Conservation (phyloP, 208 protist genomes). For the Acanthamoeba royreba region DNA sequence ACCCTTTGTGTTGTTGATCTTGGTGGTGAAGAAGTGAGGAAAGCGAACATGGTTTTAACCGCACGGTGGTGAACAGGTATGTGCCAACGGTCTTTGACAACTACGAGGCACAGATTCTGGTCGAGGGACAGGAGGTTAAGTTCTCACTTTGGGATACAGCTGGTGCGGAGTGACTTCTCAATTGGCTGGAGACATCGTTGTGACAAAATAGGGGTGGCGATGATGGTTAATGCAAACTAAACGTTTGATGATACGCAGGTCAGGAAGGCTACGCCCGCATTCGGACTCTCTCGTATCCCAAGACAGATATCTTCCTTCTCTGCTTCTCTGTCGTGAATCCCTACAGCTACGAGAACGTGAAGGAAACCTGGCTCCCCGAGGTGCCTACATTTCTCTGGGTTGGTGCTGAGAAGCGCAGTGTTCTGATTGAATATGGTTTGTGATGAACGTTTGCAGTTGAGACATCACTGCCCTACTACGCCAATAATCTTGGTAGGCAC, state of each 20-base stretch:
- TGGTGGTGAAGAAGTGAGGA: background rate
- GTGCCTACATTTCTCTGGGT: background rate
- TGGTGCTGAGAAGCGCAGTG: too few species aligned
- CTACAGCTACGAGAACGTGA: conserved; percentile 79
- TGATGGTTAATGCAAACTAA: too few species aligned
- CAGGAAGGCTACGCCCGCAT: conserved; percentile 94
- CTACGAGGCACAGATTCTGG: conserved; percentile 47
- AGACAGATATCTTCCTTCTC: conserved; percentile 84
- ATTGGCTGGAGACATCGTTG: too few species aligned
- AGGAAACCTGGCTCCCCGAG: conserved; percentile 38
- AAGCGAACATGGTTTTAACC: too few species aligned
- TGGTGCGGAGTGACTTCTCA: too few species aligned
- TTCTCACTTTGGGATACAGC: conserved; percentile 80
- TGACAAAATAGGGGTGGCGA: too few species aligned
- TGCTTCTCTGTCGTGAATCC: conserved; percentile 83
- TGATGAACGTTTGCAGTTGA: conserved; percentile 49
- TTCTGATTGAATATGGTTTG: background rate
- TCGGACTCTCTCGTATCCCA: conserved; percentile 86
- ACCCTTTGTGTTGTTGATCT: background rate
- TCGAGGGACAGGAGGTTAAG: conserved; percentile 71
- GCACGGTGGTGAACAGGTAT: conserved; percentile 66
- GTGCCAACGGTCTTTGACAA: conserved; percentile 77
- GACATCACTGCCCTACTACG: conserved; percentile 49
- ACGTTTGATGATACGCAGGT: too few species aligned
- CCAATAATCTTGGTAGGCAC: conserved; percentile 75